Percentiles rank a stretch among this genome's conserved stretches.
These are phyloP conservation scores for Tolypocladium tundrense DNA, from an alignment of 2,329 filamentous ascomycete species.

Conservation along the genomic window DNA sequence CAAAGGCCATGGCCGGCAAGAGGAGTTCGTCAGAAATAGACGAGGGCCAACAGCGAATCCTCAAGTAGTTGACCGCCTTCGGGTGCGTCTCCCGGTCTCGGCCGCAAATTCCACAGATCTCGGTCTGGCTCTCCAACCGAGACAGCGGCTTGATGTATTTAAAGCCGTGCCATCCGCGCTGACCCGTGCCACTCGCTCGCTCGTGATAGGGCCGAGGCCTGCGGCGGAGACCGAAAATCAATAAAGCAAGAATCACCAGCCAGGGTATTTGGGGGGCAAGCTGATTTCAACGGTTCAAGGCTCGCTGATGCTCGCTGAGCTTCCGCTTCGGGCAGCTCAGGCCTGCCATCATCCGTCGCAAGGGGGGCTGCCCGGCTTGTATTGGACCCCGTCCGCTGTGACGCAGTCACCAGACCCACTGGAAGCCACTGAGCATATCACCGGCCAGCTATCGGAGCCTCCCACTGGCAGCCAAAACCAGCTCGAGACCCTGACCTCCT, in stretches of 20 bases:
- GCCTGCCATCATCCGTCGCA: not conserved
- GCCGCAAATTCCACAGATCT: not conserved
- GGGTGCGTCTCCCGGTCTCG: not conserved
- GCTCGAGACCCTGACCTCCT: not conserved
- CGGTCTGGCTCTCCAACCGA: not conserved
- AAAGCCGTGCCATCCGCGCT: not conserved
- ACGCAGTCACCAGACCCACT: constrained; percentile 6
- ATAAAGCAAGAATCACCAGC: not conserved
- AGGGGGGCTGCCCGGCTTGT: not conserved
- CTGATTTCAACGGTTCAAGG: not conserved
- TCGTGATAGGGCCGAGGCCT: not conserved
- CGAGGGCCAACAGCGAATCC: not conserved
- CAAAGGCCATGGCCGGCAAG: not conserved
- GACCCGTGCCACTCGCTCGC: not conserved
- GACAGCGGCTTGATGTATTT: not conserved
- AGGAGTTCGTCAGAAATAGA: not conserved
- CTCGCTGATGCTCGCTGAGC: not conserved
- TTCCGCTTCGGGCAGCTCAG: not conserved
- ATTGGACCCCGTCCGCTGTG: constrained; percentile 1
- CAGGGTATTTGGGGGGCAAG: not conserved
- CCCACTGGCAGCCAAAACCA: not conserved
- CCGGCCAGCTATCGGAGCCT: not conserved
- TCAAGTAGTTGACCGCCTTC: not conserved
- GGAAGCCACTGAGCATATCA: not conserved
- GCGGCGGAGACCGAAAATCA: not conserved